Evolutionary conservation across 805 yeast species (phyloP).

Genomic region (Vanderwaltozyma polyspora): DNA sequence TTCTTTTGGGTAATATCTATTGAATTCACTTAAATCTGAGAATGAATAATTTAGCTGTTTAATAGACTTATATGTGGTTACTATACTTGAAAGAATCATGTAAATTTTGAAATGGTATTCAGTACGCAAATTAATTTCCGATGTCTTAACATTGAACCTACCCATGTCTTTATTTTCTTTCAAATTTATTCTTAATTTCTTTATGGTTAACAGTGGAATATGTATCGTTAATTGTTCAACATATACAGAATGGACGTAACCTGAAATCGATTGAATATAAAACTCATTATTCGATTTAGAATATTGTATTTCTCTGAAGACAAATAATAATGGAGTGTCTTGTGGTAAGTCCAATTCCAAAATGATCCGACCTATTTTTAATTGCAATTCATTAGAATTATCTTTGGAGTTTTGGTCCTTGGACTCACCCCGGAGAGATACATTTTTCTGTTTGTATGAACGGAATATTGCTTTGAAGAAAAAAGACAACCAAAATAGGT

Average conservation of each 20-base stretch:
- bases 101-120: constrained; percentile 32
- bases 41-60: constrained; percentile 37
- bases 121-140: constrained; percentile 19
- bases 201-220: constrained; percentile 13
- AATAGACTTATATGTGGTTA: constrained; percentile 37
- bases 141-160: constrained; percentile 6
- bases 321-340: constrained; percentile 15
- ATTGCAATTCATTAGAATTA: neutral
- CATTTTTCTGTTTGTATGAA: neutral
- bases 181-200: constrained; percentile 8
- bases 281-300: constrained; percentile 2
- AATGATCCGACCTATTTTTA: constrained; percentile 12
- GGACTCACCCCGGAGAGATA: too few species aligned
- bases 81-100: constrained; percentile 40
- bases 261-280: constrained; percentile 5
- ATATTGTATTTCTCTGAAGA: constrained; percentile 6
- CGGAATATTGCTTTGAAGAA: constrained; percentile 1
- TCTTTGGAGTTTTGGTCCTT: neutral
- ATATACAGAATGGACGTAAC: constrained; percentile 23
- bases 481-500: constrained; percentile 20
- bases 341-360: constrained; percentile 21
- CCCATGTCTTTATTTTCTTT: neutral
- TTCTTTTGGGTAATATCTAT: constrained; percentile 16
- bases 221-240: constrained; percentile 12
- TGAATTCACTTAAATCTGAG: constrained; percentile 22